These are phyloP conservation scores for Metschnikowia cerradonensis DNA, from an alignment of 805 yeast species.

Conservation along the genomic window DNA sequence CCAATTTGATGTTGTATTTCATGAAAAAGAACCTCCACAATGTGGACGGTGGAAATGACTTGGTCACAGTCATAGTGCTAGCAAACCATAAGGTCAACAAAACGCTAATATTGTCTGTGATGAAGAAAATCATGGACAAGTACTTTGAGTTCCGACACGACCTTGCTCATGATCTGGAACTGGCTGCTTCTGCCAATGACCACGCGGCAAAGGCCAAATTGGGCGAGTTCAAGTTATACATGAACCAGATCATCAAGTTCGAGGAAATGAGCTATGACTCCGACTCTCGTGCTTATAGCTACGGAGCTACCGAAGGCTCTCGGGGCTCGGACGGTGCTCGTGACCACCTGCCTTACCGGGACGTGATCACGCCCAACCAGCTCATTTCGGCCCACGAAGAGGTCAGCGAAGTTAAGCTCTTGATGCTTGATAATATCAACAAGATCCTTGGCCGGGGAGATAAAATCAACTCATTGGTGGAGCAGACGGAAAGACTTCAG, in stretches of 20 bases:
- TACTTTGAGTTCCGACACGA: slow-evolving; percentile 41
- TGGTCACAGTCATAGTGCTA: slow-evolving; percentile 49
- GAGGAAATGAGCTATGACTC: slow-evolving; percentile 47
- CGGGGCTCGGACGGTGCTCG: slow-evolving; percentile 7
- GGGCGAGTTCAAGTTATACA: slow-evolving; percentile 52
- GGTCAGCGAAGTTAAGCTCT: slow-evolving; percentile 57
- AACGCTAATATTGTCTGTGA: slow-evolving; percentile 42
- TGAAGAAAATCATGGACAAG: slow-evolving; percentile 49
- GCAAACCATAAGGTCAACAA: slow-evolving; percentile 43
- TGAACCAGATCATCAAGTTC: slow-evolving; percentile 52
- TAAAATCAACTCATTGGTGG: slow-evolving; percentile 64
- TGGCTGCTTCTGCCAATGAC: slow-evolving; percentile 6
- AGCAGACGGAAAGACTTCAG: slow-evolving; percentile 73
- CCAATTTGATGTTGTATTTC: slow-evolving; percentile 40
- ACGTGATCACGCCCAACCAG: slow-evolving; percentile 34
- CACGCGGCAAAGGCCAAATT: slow-evolving; percentile 22
- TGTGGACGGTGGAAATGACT: slow-evolving; percentile 43
- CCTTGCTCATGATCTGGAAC: slow-evolving; percentile 12
- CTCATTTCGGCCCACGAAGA: slow-evolving; percentile 46
- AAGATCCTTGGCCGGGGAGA: slow-evolving; percentile 75
- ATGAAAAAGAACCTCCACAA: slow-evolving; percentile 43
- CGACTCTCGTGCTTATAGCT: slow-evolving; percentile 29
- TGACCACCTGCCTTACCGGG: slow-evolving; percentile 1
- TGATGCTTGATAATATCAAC: slow-evolving; percentile 73
- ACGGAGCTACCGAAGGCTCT: slow-evolving; percentile 27